Conservation (phyloP, 306 rosid species). For the Sophora flavescens region DNA sequence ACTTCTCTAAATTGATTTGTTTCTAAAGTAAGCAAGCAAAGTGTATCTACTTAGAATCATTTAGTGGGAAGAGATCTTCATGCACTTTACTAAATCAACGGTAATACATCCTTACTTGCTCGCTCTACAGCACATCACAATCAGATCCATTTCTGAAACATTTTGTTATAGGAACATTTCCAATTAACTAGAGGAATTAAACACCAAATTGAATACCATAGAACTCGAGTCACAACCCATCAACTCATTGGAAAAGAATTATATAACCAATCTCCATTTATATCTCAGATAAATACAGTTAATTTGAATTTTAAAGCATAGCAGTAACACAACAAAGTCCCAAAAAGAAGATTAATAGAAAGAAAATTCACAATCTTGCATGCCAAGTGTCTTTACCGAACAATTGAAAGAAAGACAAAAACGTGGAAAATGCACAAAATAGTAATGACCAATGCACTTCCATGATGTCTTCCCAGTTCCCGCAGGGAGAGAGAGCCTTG, state of each 20-base stretch:
- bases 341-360: neutral
- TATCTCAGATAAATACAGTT: constrained; percentile 47
- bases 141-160: too few relatives aligned
- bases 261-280: constrained; percentile 39
- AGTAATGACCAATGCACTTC: constrained; percentile 39
- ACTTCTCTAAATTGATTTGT: too few relatives aligned
- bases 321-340: constrained; percentile 41
- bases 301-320: constrained; percentile 46
- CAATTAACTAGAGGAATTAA: neutral
- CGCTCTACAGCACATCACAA: too few relatives aligned
- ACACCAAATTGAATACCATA: neutral
- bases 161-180: too few relatives aligned
- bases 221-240: constrained; percentile 33
- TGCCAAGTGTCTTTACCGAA: constrained; percentile 31
- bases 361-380: constrained; percentile 47
- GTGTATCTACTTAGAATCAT: too few relatives aligned
- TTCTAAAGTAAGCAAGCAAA: too few relatives aligned
- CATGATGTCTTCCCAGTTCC: constrained; percentile 37
- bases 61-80: too few relatives aligned
- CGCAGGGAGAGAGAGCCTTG: constrained; percentile 42
- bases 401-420: constrained; percentile 39
- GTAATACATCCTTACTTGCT: too few relatives aligned
- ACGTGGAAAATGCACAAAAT: constrained; percentile 17
- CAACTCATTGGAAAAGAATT: constrained; percentile 45
- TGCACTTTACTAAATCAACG: too few relatives aligned